Percentiles rank a stretch among this genome's conserved stretches.
These are phyloP conservation scores for Rhizopus stolonifer DNA, from an alignment of 371 early-diverging fungal genomes.

Conservation along the genomic window DNA sequence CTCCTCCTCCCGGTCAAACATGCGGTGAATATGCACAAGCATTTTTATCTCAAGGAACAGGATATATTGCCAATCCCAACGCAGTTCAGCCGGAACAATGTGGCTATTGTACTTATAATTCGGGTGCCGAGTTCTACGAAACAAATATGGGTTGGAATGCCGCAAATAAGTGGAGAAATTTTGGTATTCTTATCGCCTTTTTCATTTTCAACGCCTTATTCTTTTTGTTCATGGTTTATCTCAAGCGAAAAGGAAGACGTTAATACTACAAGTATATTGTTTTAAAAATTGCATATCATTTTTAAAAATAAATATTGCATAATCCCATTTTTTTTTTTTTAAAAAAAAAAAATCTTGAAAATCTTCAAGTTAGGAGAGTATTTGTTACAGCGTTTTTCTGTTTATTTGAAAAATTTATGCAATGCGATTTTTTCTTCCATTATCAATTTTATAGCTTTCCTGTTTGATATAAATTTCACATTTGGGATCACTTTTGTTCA, in stretches of 20 bases:
- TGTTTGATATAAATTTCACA: too few species aligned
- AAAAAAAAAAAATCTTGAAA: too few species aligned
- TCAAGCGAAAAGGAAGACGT: constrained; percentile 23
- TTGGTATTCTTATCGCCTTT: constrained; percentile 60
- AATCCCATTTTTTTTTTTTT: too few species aligned
- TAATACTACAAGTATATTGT: too few species aligned
- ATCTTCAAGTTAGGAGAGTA: too few species aligned
- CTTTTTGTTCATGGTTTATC: constrained; percentile 27
- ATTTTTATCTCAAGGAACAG: constrained; percentile 44
- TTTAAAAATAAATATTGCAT: too few species aligned
- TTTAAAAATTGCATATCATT: too few species aligned
- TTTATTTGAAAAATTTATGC: too few species aligned
- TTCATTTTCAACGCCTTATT: constrained; percentile 47
- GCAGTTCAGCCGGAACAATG: constrained; percentile 53
- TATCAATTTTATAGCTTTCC: too few species aligned
- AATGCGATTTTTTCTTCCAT: too few species aligned
- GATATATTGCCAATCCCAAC: constrained; percentile 51
- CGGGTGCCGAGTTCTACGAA: constrained; percentile 54
- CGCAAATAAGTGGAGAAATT: constrained; percentile 63
- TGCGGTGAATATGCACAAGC: constrained; percentile 57
- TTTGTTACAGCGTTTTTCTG: too few species aligned
- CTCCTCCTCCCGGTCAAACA: constrained; percentile 56
- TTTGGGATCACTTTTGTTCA: too few species aligned
- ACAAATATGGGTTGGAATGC: constrained; percentile 30
- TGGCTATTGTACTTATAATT: constrained; percentile 56